Evolutionary conservation across 371 early-diverging fungal genomes (phyloP).

Genomic region (Mucor velutinosus): DNA sequence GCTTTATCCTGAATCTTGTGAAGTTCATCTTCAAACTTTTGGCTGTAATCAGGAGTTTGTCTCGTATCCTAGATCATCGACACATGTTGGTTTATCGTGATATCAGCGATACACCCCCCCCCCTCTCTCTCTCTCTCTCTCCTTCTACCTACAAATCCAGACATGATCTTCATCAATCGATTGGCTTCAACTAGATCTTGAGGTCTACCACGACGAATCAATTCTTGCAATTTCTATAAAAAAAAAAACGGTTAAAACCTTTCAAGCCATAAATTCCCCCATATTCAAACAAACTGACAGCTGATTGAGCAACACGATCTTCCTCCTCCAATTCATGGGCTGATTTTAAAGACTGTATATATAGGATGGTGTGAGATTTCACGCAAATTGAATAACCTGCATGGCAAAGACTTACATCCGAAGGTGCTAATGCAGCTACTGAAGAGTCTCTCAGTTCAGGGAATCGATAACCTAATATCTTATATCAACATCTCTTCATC

Average conservation of each 20-base stretch:
- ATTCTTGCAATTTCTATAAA: constrained; percentile 90
- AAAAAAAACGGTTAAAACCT: not conserved
- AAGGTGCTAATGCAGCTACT: constrained; percentile 65
- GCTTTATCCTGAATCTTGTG: constrained; percentile 80
- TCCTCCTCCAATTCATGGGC: constrained; percentile 95
- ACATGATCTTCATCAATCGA: constrained; percentile 94
- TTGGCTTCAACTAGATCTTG: constrained; percentile 95
- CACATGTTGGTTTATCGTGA: not conserved
- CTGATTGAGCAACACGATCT: constrained; percentile 88
- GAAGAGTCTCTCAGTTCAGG: constrained; percentile 72
- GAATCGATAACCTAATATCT: constrained; percentile 74
- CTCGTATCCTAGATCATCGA: constrained; percentile 65
- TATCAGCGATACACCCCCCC: too few species aligned
- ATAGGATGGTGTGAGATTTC: not conserved
- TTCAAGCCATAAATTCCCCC: too few species aligned
- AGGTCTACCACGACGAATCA: constrained; percentile 94
- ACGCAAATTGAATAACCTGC: not conserved
- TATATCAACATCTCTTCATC: not conserved
- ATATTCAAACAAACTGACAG: constrained; percentile 52
- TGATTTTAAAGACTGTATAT: constrained; percentile 68
- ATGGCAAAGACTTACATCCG: constrained; percentile 42
- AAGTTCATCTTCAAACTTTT: constrained; percentile 83
- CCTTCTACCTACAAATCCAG: constrained; percentile 80
- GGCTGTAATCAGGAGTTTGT: constrained; percentile 82
- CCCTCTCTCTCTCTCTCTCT: not conserved